Evolutionary conservation across 2,329 filamentous ascomycete species (phyloP), one percentile per base, ranked within the genome.

Genomic region (Triangularia verruculosa): DNA sequence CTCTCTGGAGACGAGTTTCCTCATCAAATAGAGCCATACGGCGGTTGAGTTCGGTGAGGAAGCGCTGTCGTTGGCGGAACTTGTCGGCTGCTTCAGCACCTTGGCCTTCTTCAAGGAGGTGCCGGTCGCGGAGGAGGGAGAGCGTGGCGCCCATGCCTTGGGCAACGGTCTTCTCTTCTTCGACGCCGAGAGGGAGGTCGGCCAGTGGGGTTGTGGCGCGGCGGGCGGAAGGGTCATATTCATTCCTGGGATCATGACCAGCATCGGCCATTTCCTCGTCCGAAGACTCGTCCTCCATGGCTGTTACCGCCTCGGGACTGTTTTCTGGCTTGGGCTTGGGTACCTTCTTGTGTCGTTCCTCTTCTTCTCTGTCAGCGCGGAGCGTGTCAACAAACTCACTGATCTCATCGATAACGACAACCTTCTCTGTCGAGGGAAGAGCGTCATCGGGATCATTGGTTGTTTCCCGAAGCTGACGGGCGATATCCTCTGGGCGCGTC

Each of bases 351-450:
- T 17, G 39, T 17, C 20, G 24, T 58, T 39, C 34, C 61, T 85
- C 82, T 2, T 82, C 79, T 7, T 82, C 80, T 20, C 81, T 83
- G 13, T 89, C 86, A 64, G 89, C 90, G 72, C 89, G 90, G 61
- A 99, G 78, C 61, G 92, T 92, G 25, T 93, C 90, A 28, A 99
- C 90, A 71, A 99, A 99, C 71, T 97, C 93, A 0, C 93, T 93
- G 0, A 94, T 97, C 73, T 97, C 95, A 65, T 97, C 94, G 63
- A 99, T 93, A n/a, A 97, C 85, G 1, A 99, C 80, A 1, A 93
- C 94, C 28, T 78, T 78, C 2, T 61, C 60, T 32, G 64, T 63
- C 17, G 58, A 59, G 71, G 72, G 74, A 6, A 72, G 70, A 1
- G 80, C 80, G 32, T 79, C 79, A 58, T 84, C 81, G 80, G 0